phyloP scores from a whole-genome alignment of 441 rosid species.

The Geranium incanum region DNA sequence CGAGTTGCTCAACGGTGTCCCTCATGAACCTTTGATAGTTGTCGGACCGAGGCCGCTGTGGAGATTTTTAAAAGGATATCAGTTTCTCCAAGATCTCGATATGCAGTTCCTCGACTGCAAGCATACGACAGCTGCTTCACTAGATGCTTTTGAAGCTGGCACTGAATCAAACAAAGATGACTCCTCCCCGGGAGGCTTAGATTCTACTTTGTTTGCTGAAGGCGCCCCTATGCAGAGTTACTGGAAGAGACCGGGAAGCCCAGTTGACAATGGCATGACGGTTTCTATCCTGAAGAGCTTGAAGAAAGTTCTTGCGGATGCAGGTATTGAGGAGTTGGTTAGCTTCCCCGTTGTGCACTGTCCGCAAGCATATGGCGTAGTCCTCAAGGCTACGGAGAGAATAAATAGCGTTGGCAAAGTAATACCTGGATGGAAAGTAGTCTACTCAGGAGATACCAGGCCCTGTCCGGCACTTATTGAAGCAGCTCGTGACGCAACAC shows the following conservation, averaged over 20 bases:
- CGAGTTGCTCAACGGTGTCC: conserved; percentile 47
- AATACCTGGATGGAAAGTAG: conserved; percentile 92
- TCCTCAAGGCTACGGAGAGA: conserved; percentile 63
- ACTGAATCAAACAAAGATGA: conserved; percentile 22
- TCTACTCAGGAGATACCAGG: conserved; percentile 91
- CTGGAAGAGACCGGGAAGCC: conserved; percentile 47
- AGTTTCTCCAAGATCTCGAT: conserved; percentile 79
- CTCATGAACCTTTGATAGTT: conserved; percentile 72
- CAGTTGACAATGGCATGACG: conserved; percentile 32
- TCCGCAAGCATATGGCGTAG: conserved; percentile 76
- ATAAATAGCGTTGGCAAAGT: conserved; percentile 49
- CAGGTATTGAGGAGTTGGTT: conserved; percentile 54
- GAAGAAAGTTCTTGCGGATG: conserved; percentile 52
- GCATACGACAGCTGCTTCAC: conserved; percentile 52
- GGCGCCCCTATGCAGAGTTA: conserved; percentile 67
- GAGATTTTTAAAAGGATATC: conserved; percentile 80
- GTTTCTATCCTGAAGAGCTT: conserved; percentile 42
- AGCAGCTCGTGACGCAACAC: conserved; percentile 72
- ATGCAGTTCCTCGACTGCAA: conserved; percentile 83
- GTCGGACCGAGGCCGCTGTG: conserved; percentile 73
- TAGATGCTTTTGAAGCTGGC: conserved; percentile 41
- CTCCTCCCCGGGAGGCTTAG: conserved; percentile 25
- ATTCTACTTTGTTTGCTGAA: conserved; percentile 45
- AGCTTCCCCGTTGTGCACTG: conserved; percentile 94
- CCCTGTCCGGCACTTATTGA: conserved; percentile 69